Evolutionary conservation across 306 rosid genomes (phyloP), one percentile per base, ranked within the genome.

Genomic region (Malus asiatica): DNA sequence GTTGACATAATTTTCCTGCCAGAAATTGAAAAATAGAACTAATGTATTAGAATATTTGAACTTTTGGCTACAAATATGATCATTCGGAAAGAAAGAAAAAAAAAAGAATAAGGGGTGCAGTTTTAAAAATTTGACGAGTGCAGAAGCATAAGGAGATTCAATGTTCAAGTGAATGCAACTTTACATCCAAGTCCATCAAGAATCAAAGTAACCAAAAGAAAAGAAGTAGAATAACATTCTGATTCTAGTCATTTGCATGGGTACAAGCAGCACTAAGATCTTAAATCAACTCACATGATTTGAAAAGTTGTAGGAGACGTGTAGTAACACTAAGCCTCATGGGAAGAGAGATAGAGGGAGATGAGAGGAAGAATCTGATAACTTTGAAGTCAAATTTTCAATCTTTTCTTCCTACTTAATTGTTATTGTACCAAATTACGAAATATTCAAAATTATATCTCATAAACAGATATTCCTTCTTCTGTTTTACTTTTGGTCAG

Each of bases 1-100:
- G 79, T 95, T 92, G 32, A 95, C 70, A 86, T 95, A 95, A 83
- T 95, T 95, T 90, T 95, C 99, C 99, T 92, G 92, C 87, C 72
- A 71, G 29, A 40, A 70, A 74, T 74, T 61, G 58, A 15, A 73
- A 35, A n/a, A 35, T 20, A n/a, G 40, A 32, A 18, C 13, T 20
- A 71, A 72, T 2, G 10, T 11, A 19, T 63, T 61, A 80, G 33
- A 71, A 52, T 19, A 46, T 44, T 40, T 59, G 23, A 68, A 57
- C 25, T 59, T 14, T 53, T 38, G 48, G 59, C 63, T 59, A 75
- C 66, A 67, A 33, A 16, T 11, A 62, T 61, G 69, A 68, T 66
- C 45, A 66, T 32, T 64, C 18, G 7, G 68, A 30, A 63, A 6
- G 14, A 30, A 63, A 6, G 14, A 57, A 60, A 22, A 58, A 61